Evolutionary conservation across 164 flowering plant genomes (phyloP), one percentile per base, ranked within the genome.

Genomic region (Chloranthus sessilifolius): DNA sequence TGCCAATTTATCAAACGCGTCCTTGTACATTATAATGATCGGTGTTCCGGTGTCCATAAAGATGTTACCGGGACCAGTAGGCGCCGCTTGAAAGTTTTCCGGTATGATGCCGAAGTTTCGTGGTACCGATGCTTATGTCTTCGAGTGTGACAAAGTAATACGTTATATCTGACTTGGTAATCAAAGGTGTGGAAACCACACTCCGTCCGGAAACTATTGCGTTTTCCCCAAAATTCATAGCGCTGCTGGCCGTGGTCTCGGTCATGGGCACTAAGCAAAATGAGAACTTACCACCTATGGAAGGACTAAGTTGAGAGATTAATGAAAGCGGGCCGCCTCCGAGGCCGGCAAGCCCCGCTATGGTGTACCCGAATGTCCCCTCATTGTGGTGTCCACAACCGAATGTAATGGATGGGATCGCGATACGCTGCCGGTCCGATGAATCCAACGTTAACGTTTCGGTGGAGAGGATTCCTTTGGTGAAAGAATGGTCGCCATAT

Each of bases 311-410:
- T 43, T 90, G 97, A 0, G 97, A 80, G 27, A 86, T 78, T 1
- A 89, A 66, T 0, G 97, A 89, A 21, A 89, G 48, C 0, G 90
- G 78, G 5, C 95, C 97, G 0, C 95, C 78, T 7, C 97, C 95
- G 2, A 90, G 67, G 5, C 95, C 97, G 1, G 87, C 88, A 0
- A 90, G 61, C 1, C 97, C 94, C 0, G 78, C 71, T 0, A 75
- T 83, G 56, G 79, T 87, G 14, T 10, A 29, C 57, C 73, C 72
- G 9, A 83, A 91, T 16, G 36, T 62, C 10, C 91, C 95, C 15
- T 82, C 71, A 29, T 84, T 84, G 21, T 79, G 80, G 1, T 47
- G 61, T 1, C 94, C 87, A 30, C 97, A 90, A 2, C 95, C 97
- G 38, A 87, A 90, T 24, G 71, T 85, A 0, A 90, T 43, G 1